Base-by-base conservation (phyloP, 441 rosid genomes). In the Theobroma grandiflorum region DNA sequence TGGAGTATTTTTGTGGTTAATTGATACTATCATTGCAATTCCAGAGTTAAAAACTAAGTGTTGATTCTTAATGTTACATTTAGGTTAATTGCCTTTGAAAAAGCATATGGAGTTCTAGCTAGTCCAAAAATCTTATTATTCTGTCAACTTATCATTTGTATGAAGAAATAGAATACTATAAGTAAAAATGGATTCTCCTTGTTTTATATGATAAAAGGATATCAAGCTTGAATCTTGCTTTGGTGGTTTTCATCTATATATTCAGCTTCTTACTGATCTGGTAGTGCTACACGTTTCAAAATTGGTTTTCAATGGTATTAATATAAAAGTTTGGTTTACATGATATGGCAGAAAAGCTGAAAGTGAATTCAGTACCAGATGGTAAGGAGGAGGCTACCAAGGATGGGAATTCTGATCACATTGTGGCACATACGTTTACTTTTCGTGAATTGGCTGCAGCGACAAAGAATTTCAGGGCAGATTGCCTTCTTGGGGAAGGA, bases 401-500 rank as follows among this genome's bases (percentile, higher is more conserved):
- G 78, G 91, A 89, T 35, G 90, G 88, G 7, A 84, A 85, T 45
- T 86, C 91, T 38, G 88, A 89, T 75, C 85, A 85, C 80, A 89
- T 90, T 80, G 91, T 89, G 2, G 95, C 91, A 33, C 88, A 89
- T 81, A 92, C 91, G 2, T 92, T 91, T 74, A 87, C 90, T 42
- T 90, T 91, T 75, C 90, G 90, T 75, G 93, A 91, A 82, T 87
- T 91, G 86, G 92, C 95, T 26, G 81, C 84, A 49, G 91, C 91
- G 55, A 90, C 95, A 2, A 89, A 88, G 87, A 88, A 89, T 85
- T 91, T 91, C 86, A 87, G 90, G 84, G 87, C 89, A 74, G 95
- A 91, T 81, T 90, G 88, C 82, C 93, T 87, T 70, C 78, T 90
- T 78, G 95, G 95, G 66, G 93, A 91, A 86, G 93, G 92, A 75